Evolutionary conservation across 257 asterid genomes (phyloP), one percentile per base, ranked within the genome.

Genomic region (Fraxinus pennsylvanica): DNA sequence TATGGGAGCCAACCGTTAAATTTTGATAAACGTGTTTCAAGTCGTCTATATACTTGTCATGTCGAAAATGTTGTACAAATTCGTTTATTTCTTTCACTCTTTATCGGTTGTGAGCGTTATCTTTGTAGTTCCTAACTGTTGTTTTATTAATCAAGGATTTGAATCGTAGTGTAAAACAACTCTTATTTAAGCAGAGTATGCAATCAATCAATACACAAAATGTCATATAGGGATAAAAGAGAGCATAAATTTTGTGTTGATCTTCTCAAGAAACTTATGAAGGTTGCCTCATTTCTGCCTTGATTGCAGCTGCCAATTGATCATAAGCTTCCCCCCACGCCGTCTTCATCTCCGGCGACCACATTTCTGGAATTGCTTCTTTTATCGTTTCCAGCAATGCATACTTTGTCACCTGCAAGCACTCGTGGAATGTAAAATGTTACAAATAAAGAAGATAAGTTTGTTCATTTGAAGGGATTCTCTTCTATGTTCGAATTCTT

Each of bases 241-340:
- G 66, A 57, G 29, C 29, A 57, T n/a, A 57, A 57, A 7, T 57
- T 57, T n/a, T n/a, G 21, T 57, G 1, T 57, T 1, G 9, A n/a
- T 57, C 66, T 57, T n/a, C 29, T 19, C 66, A 17, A 17, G 27
- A 57, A 43, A 57, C 27, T 57, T 57, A n/a, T 7, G 29, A 57
- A 57, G 66, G 66, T 6, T 19, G 66, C 2, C 13, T 57, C 66
- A 57, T 57, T 57, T n/a, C 66, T 19, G 29, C 66, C 29, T 57
- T 57, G 66, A 57, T 57, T 57, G 66, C 66, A 57, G 27, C 27
- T 57, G 66, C 66, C 66, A 57, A n/a, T 57, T 57, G 66, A 57
- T 57, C 29, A 57, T 57, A 57, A 17, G 66, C 66, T 57, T 57
- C 29, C 66, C 66, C 66, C 66, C 66, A 57, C 1, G 66, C 66